Conservation (phyloP, 345 rosid genomes). For the Salix suchowensis region DNA sequence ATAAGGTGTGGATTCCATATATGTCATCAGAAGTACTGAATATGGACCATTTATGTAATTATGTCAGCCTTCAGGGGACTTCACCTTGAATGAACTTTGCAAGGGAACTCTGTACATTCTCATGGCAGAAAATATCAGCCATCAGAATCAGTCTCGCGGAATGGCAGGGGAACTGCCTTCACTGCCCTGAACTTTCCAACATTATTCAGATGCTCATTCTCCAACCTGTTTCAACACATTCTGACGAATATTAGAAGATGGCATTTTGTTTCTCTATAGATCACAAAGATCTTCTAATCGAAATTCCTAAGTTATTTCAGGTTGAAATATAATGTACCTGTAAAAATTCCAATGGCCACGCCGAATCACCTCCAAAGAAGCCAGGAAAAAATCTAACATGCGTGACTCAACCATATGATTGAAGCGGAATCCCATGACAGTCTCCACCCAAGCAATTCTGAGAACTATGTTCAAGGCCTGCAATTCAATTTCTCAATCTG, state of each 20-base stretch:
- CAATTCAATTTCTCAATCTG: conserved; percentile 5
- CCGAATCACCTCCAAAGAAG: conserved; percentile 80
- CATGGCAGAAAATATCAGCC: conserved; percentile 19
- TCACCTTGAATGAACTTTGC: neutral
- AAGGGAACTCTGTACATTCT: neutral
- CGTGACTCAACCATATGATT: conserved; percentile 41
- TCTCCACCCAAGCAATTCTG: conserved; percentile 82
- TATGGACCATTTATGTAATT: neutral
- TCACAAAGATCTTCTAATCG: neutral
- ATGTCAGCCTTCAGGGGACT: neutral
- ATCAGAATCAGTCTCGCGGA: conserved; percentile 64
- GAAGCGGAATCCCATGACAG: conserved; percentile 54
- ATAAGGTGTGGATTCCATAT: neutral
- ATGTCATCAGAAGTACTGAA: neutral
- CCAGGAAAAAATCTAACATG: conserved; percentile 75
- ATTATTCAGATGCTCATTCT: conserved; percentile 87
- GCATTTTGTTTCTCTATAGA: neutral
- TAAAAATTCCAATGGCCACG: conserved; percentile 98
- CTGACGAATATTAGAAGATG: neutral
- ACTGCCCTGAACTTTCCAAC: conserved; percentile 87
- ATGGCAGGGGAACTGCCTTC: conserved; percentile 82
- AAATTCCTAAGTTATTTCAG: neutral
- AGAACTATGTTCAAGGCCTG: conserved; percentile 73
- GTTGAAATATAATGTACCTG: conserved; percentile 44
- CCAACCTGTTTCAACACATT: conserved; percentile 48